A percentile compares a stretch with the other conserved stretches of the same genome.
Conservation (phyloP, 371 early-diverging fungal species). For the Smittium culicis region DNA sequence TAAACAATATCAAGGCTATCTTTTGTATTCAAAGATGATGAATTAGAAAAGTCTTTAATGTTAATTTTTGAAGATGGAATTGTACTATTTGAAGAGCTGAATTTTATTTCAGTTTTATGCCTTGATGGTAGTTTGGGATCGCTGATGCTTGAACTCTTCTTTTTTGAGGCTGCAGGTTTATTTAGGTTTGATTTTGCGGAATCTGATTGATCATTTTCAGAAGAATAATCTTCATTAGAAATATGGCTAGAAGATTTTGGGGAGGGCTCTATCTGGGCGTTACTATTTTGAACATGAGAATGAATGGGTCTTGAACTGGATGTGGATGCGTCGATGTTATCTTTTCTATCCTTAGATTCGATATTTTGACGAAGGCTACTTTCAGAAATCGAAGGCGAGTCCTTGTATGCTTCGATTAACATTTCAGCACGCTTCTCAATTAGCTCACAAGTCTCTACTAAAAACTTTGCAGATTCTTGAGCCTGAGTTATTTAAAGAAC, state of each 20-base stretch:
- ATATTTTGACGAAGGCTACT: neutral
- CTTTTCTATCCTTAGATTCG: neutral
- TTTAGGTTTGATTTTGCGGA: neutral
- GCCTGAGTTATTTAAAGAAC: neutral
- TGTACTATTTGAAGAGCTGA: neutral
- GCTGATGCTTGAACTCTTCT: neutral
- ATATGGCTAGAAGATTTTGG: neutral
- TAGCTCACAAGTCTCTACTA: neutral
- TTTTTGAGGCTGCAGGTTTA: neutral
- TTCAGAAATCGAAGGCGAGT: neutral
- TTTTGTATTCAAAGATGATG: neutral
- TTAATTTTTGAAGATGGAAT: neutral
- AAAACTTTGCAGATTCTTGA: conserved; percentile 2
- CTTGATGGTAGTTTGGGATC: neutral
- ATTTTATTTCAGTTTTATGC: neutral
- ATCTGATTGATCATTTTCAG: neutral
- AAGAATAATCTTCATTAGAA: neutral
- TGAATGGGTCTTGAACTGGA: too few species aligned
- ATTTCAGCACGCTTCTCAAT: neutral
- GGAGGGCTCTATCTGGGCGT: neutral
- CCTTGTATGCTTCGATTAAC: neutral
- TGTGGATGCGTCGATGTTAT: neutral
- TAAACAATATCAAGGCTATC: neutral
- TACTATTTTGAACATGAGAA: too few species aligned
- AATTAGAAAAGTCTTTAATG: neutral